Percentiles rank a stretch among this genome's conserved stretches.
These are phyloP conservation scores for Hymenoscyphus albidus DNA, from an alignment of 2,329 filamentous ascomycete genomes.

Conservation along the genomic window DNA sequence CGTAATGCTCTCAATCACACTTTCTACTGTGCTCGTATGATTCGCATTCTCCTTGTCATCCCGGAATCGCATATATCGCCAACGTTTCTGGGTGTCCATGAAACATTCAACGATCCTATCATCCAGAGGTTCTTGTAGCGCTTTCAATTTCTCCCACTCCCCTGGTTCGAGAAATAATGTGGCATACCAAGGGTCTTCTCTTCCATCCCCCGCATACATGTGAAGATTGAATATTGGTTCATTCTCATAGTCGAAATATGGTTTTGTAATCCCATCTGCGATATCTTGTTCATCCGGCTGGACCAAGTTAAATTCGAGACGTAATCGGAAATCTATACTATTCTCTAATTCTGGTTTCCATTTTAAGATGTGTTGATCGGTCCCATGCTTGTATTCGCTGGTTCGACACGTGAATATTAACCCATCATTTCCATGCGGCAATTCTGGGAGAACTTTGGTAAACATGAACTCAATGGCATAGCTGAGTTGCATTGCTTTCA, in stretches of 20 bases:
- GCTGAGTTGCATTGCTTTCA: conserved; percentile 84
- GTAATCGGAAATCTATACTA: conserved; percentile 85
- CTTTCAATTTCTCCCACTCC: conserved; percentile 84
- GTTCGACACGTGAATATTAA: conserved; percentile 95
- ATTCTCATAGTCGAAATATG: conserved; percentile 74
- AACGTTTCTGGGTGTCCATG: conserved; percentile 68
- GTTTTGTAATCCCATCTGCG: conserved; percentile 58
- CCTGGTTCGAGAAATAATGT: conserved; percentile 65
- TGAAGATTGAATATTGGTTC: conserved; percentile 71
- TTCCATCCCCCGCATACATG: conserved; percentile 60
- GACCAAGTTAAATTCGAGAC: conserved; percentile 69
- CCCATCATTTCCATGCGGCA: conserved; percentile 92
- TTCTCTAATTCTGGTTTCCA: conserved; percentile 98
- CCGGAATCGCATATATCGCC: conserved; percentile 85
- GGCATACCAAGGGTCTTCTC: conserved; percentile 51
- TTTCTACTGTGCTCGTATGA: conserved; percentile 77
- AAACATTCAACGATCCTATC: conserved; percentile 88
- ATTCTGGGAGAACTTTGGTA: conserved; percentile 72
- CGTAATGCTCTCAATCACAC: conserved; percentile 84
- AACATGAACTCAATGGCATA: conserved; percentile 95
- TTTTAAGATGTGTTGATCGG: conserved; percentile 90
- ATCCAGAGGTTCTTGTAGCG: conserved; percentile 69
- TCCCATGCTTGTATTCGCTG: conserved; percentile 82
- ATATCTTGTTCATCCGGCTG: conserved; percentile 65
- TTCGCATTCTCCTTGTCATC: conserved; percentile 93